phyloP scores from a whole-genome alignment of 2,329 filamentous ascomycete species.

The Lachnellula cervina region DNA sequence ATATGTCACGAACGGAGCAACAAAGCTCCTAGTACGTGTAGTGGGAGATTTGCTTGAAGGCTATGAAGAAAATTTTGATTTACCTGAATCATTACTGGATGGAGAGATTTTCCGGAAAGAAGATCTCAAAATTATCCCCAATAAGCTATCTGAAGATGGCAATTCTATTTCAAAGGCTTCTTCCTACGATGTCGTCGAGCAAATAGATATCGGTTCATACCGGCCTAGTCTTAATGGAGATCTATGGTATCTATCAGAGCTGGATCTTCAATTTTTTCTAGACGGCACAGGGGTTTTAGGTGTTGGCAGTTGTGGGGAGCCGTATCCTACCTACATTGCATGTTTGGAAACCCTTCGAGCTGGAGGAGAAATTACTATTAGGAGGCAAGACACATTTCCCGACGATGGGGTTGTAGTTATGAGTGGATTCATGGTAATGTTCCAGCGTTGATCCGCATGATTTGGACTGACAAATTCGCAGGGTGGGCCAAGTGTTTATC shows the following conservation, averaged over 20 bases:
- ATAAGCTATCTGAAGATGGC: neutral
- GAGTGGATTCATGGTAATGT: constrained; percentile 27
- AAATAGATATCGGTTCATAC: constrained; percentile 24
- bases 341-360: constrained; percentile 29
- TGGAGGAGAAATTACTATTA: constrained; percentile 23
- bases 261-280: constrained; percentile 52
- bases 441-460: neutral
- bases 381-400: constrained; percentile 26
- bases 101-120: constrained; percentile 1
- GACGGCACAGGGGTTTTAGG: constrained; percentile 58
- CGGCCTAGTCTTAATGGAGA: constrained; percentile 46
- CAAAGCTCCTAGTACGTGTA: constrained; percentile 25
- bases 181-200: constrained; percentile 21
- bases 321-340: constrained; percentile 43
- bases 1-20: constrained; percentile 29
- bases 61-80: constrained; percentile 12
- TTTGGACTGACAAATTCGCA: constrained; percentile 5
- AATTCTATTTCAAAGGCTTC: constrained; percentile 18
- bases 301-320: constrained; percentile 52
- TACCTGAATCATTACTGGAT: neutral
- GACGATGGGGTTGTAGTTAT: constrained; percentile 26
- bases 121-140: neutral
- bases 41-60: constrained; percentile 25
- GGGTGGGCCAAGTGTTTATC: constrained; percentile 29
- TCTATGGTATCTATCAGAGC: constrained; percentile 53